Evolutionary conservation across 495 filamentous ascomycete species (phyloP).

Genomic region (Aspergillus cavernicola): DNA sequence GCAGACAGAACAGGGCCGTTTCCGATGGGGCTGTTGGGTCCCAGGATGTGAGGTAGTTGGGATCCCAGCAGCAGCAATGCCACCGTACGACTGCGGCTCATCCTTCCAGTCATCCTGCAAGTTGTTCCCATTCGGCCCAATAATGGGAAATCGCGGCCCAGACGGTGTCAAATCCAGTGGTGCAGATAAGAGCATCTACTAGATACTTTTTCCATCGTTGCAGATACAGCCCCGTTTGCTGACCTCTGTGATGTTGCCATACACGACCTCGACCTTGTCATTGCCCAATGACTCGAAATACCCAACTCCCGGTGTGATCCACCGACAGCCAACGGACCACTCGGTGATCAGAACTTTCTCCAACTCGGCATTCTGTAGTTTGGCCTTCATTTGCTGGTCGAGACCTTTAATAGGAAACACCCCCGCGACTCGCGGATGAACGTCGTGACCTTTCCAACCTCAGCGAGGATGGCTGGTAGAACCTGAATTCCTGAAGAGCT

Average conservation of each 20-base stretch:
- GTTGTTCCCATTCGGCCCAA: constrained; percentile 39
- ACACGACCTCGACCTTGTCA: constrained; percentile 34
- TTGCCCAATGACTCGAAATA: not conserved
- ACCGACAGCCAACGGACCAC: not conserved
- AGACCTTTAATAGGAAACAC: constrained; percentile 5
- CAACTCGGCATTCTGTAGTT: not conserved
- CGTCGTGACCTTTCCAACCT: constrained; percentile 19
- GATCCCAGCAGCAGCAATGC: constrained; percentile 50
- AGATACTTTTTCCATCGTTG: constrained; percentile 31
- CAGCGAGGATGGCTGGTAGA: constrained; percentile 51
- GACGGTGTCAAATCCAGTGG: constrained; percentile 30
- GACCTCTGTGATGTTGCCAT: constrained; percentile 28
- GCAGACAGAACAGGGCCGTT: constrained; percentile 15
- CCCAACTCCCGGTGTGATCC: not conserved
- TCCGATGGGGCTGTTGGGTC: constrained; percentile 26
- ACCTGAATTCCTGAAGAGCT: constrained; percentile 36
- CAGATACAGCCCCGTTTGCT: constrained; percentile 33
- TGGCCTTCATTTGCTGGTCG: not conserved
- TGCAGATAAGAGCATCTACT: constrained; percentile 28
- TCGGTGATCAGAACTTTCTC: not conserved
- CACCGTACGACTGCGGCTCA: constrained; percentile 48
- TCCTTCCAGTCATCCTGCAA: constrained; percentile 43
- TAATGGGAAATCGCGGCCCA: constrained; percentile 41
- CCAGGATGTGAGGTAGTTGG: constrained; percentile 56
- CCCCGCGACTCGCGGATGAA: constrained; percentile 17